Evolutionary conservation across 1,139 yeast genomes (phyloP), one percentile per base, ranked within the genome.

Genomic region (Tardiomyces depauwii): DNA sequence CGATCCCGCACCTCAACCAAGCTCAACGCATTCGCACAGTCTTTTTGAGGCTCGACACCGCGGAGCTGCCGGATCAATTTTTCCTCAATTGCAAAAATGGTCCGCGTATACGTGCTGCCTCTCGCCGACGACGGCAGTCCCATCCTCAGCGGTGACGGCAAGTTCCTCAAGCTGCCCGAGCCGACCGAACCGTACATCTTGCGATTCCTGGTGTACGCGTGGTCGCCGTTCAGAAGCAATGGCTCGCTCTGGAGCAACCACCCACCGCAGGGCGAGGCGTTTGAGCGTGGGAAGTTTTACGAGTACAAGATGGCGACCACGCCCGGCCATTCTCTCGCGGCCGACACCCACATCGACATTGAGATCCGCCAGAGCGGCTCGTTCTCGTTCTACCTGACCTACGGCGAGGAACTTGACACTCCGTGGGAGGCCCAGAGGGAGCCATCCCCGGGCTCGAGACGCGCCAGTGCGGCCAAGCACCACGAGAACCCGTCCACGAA

Each of bases 361-460:
- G 71, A 76, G 10, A 75, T 91, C 48, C 77, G 65, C 56, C 65
- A 62, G n/a, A 87, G 96, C 1, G 98, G 97, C 9, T 74, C 94
- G 2, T 91, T 74, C 63, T 74, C 83, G 51, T 89, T 50, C 48
- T 63, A 58, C 51, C 53, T 61, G 53, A 63, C 54, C 48, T 65
- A 47, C 54, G 52, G 44, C 25, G 40, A 42, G 19, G 39, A 36
- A 11, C 41, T 27, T 2, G 27, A 16, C 3, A 49, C 48, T 12
- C n/a, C 33, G 4, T 48, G 41, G 16, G 44, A 42, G 14, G 39
- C 19, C 10, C 39, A 43, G 23, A 27, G 23, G 10, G 25, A n/a
- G 51, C 64, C 53, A 50, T 55, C 51, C 44, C 50, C 49, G 18
- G 47, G 51, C 19, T 50, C 53, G 14, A 53, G 57, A 51, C 51